These are phyloP conservation scores for Juncus effusus DNA, from an alignment of 176 grass and related monocot species.

Conservation along the genomic window DNA sequence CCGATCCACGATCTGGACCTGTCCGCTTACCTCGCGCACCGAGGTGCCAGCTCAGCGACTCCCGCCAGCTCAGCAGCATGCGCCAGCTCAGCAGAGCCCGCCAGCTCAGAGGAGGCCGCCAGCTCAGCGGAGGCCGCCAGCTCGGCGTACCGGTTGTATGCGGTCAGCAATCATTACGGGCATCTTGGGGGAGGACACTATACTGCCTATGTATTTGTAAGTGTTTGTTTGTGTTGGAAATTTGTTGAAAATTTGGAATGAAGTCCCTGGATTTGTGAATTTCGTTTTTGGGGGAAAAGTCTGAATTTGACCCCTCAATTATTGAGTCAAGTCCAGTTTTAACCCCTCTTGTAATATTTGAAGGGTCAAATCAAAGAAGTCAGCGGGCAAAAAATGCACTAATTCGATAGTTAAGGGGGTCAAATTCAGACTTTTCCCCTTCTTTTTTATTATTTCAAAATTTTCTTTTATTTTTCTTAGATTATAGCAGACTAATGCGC, in stretches of 20 bases:
- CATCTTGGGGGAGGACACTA: slow-evolving; percentile 92
- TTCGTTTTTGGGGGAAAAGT: background rate
- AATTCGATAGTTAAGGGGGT: no score
- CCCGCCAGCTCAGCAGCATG: background rate
- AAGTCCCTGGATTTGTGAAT: background rate
- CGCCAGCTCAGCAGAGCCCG: no score
- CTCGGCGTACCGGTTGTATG: slow-evolving; percentile 60
- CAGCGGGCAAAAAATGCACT: no score
- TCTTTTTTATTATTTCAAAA: background rate
- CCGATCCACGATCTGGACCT: slow-evolving; percentile 70
- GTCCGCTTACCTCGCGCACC: slow-evolving; percentile 47
- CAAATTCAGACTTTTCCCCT: background rate
- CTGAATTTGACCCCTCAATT: no score
- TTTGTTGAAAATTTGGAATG: background rate
- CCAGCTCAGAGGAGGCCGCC: no score
- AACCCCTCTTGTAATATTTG: background rate
- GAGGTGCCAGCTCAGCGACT: slow-evolving; percentile 27
- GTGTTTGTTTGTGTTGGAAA: slow-evolving; percentile 22
- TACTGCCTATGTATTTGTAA: slow-evolving; percentile 79
- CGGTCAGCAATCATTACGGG: slow-evolving; percentile 84
- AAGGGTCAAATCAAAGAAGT: no score
- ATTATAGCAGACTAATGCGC: background rate
- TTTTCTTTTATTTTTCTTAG: slow-evolving; percentile 1
- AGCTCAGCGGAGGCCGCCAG: background rate
- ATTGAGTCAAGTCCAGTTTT: background rate